These are phyloP conservation scores for Yamadazyma sp. DNA, from an alignment of 805 yeast species.

Conservation along the genomic window DNA sequence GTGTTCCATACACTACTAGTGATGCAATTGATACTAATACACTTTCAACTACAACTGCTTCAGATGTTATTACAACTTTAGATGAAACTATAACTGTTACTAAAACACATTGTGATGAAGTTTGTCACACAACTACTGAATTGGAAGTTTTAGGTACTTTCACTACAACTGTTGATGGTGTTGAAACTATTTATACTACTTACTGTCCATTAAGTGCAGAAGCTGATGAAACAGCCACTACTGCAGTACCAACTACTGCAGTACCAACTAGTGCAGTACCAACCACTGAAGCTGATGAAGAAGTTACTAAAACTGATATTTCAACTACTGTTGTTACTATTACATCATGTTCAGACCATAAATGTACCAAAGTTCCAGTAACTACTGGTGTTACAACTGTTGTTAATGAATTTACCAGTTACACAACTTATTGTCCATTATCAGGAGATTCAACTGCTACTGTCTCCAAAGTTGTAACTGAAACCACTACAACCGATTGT, in stretches of 20 bases:
- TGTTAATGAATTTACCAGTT: conserved; percentile 17
- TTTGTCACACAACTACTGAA: conserved; percentile 12
- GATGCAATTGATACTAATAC: conserved; percentile 8
- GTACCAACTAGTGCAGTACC: no score
- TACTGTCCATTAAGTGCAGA: conserved; percentile 21
- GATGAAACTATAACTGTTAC: conserved; percentile 14
- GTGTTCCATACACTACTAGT: conserved; percentile 20
- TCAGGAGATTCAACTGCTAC: conserved; percentile 3
- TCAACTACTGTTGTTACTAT: conserved; percentile 29
- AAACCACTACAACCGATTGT: conserved; percentile 33
- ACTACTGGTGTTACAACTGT: conserved; percentile 32
- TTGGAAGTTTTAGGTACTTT: conserved; percentile 21
- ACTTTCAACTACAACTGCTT: conserved; percentile 15
- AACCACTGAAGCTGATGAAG: conserved; percentile 5
- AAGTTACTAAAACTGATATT: conserved; percentile 16
- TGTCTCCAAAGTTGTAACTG: conserved; percentile 21
- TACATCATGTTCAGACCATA: conserved; percentile 36
- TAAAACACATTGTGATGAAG: conserved; percentile 14
- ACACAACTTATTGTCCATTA: conserved; percentile 23
- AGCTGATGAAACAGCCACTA: conserved; percentile 8
- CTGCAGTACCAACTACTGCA: conserved; percentile 7
- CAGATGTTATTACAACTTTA: conserved; percentile 9
- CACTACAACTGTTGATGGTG: conserved; percentile 32
- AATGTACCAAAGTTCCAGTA: conserved; percentile 24
- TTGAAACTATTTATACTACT: conserved; percentile 37